phyloP scores from a whole-genome alignment of 2,329 filamentous ascomycete genomes.

The Sclerotinia borealis region DNA sequence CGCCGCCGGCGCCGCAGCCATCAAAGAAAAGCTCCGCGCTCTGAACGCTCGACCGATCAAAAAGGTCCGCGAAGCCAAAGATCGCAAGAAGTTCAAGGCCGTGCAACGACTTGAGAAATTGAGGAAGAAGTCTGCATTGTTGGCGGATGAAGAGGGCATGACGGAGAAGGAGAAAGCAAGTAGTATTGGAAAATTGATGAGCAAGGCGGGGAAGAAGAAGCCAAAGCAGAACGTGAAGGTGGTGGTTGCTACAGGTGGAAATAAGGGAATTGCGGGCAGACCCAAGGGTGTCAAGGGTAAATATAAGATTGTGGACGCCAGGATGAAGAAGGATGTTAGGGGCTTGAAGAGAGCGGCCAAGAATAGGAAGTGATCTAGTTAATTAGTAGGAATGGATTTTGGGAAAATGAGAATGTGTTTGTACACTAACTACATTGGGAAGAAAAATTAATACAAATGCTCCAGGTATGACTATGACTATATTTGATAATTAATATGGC shows the following conservation, averaged over 20 bases:
- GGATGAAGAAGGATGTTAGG: constrained; percentile 94
- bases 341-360: constrained; percentile 77
- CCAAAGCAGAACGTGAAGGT: constrained; percentile 76
- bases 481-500: background rate
- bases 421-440: background rate
- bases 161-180: constrained; percentile 94
- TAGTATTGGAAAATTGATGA: constrained; percentile 74
- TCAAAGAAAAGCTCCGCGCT: constrained; percentile 89
- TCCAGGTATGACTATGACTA: background rate
- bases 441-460: background rate
- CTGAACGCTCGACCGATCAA: constrained; percentile 97
- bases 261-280: constrained; percentile 78
- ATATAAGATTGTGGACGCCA: constrained; percentile 93
- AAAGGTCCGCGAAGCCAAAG: constrained; percentile 95
- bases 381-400: background rate
- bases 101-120: constrained; percentile 88
- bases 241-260: constrained; percentile 79
- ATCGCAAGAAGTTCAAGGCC: constrained; percentile 93
- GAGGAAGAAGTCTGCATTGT: constrained; percentile 89
- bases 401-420: background rate
- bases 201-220: constrained; percentile 79
- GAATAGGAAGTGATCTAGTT: constrained; percentile 49
- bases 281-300: constrained; percentile 90
- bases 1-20: constrained; percentile 81
- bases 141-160: constrained; percentile 84